Evolutionary conservation across 2,329 filamentous ascomycete species (phyloP).

Genomic region (Aspergillus fumigatus): DNA sequence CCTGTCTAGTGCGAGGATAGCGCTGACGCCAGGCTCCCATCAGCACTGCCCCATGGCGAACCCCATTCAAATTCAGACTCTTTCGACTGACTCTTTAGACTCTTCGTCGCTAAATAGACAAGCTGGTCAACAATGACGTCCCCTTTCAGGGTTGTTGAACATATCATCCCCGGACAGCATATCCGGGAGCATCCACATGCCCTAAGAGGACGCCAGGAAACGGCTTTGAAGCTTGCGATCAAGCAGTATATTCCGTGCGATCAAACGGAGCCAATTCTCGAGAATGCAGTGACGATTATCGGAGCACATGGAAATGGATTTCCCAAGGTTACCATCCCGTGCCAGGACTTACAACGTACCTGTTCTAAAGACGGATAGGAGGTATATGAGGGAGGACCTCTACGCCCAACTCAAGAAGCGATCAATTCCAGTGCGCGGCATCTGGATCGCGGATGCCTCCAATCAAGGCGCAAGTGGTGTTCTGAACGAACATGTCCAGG

Average conservation of each 20-base stretch:
- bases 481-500: conserved; percentile 66
- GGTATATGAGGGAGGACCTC: conserved; percentile 81
- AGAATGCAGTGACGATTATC: conserved; percentile 24
- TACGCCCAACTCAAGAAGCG: conserved; percentile 48
- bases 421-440: conserved; percentile 63
- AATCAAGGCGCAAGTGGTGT: conserved; percentile 71
- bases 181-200: conserved; percentile 51
- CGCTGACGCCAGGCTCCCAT: neutral
- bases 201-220: conserved; percentile 45
- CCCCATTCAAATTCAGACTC: neutral
- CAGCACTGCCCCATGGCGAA: neutral
- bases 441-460: conserved; percentile 78
- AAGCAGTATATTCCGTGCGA: conserved; percentile 54
- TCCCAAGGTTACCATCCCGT: conserved; percentile 2
- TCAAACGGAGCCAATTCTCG: conserved; percentile 38
- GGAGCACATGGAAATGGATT: conserved; percentile 11
- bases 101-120: neutral
- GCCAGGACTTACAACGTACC: too few relatives aligned
- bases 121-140: neutral
- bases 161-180: conserved; percentile 46
- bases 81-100: neutral
- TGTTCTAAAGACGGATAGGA: conserved; percentile 48
- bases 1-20: neutral
- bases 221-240: conserved; percentile 46
- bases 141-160: conserved; percentile 43